phyloP scores from a whole-genome alignment of 306 rosid species.

The Macrotyloma uniflorum region DNA sequence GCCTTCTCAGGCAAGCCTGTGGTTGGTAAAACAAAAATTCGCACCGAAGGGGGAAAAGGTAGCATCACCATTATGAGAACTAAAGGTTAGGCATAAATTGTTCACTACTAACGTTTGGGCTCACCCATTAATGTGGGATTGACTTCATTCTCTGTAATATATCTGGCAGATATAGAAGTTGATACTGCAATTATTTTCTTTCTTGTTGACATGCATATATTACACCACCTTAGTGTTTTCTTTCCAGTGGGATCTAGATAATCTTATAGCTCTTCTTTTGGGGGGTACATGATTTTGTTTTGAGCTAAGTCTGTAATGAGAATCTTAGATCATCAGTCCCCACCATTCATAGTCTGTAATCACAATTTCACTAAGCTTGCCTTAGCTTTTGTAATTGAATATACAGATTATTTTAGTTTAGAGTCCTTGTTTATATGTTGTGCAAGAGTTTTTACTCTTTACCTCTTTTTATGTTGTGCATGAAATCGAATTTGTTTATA shows the following conservation, averaged over 20 bases:
- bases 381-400: conserved; percentile 47
- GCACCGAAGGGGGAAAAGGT: conserved; percentile 94
- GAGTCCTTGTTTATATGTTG: conserved; percentile 8
- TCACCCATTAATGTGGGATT: conserved; percentile 30
- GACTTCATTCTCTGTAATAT: conserved; percentile 41
- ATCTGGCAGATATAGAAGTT: conserved; percentile 33
- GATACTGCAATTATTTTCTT: conserved; percentile 40
- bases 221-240: conserved; percentile 50
- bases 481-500: not conserved
- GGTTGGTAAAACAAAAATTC: conserved; percentile 91
- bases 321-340: conserved; percentile 36
- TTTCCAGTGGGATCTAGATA: conserved; percentile 35
- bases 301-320: conserved; percentile 27
- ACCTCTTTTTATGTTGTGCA: not conserved
- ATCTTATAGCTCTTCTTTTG: conserved; percentile 24
- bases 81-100: conserved; percentile 64
- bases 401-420: conserved; percentile 23
- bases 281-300: conserved; percentile 31
- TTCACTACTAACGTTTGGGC: conserved; percentile 29
- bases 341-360: conserved; percentile 6
- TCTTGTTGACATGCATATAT: conserved; percentile 32
- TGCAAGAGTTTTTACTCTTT: not conserved
- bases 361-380: conserved; percentile 35
- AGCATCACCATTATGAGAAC: conserved; percentile 99
- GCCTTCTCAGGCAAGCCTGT: conserved; percentile 99